Evolutionary conservation across 768 basidiomycete species (phyloP), one percentile per base, ranked within the genome.

Genomic region (Rhizopogon vinicolor): DNA sequence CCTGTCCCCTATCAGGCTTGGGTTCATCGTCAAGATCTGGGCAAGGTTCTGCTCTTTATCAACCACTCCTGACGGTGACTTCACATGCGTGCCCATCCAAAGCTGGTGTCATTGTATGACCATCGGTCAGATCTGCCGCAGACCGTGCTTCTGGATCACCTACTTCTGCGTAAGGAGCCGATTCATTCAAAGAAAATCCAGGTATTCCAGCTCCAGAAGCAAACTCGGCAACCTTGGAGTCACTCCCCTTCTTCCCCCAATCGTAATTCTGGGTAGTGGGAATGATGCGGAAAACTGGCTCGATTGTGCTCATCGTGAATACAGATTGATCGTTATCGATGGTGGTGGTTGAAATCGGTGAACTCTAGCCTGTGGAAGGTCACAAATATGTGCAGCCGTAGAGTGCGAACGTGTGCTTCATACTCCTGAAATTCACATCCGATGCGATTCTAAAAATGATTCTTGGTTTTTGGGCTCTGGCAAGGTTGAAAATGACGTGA

Each of bases 81-180:
- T 89, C 2, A 90, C 80, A 63, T 98, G 97, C 0, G 97, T 98
- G 9, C 97, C 97, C 96, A 98, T 98, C 97, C 97, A 99, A 43
- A 99, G 76, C 94, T 98, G 67, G 52, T 10, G 44, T 28, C 22
- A 25, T 31, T 19, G 13, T 37, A 33, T 35, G 35, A 35, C 19
- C 35, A 37, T 16, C 25, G 39, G 51, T 62, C 41, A 59, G 14
- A 64, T 57, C 55, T 44, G 43, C 41, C 33, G 46, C 41, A 18
- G 6, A 42, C 37, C 54, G 52, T 19, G 16, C 18, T 39, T 22
- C n/a, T 42, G 44, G 25, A 51, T 48, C 41, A 60, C 83, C 51
- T 68, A 93, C 96, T 85, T 99, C 96, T 28, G 97, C 96, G 67
- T 98, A 98, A 3, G 93, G 91, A 57, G 81, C 78, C 18, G 75